Base-by-base conservation (phyloP, 176 grass and related monocot genomes). In the Olyra latifolia region DNA sequence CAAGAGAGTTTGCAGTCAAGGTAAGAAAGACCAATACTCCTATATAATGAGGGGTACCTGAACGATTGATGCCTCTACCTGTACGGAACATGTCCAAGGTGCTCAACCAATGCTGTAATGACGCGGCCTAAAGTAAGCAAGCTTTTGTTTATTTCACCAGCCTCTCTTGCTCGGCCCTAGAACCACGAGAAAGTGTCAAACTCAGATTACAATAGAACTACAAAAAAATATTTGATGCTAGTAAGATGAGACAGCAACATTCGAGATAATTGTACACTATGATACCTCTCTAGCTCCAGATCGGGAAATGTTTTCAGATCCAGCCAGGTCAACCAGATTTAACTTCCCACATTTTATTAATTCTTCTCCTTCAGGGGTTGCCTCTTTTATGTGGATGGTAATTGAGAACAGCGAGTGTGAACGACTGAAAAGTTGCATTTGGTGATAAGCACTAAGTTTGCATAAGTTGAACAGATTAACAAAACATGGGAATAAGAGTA, bases 301-400 rank as follows among this genome's bases (percentile, higher is more conserved):
- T 45, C 97, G 97, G 17, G 76, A 99, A 77, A 99, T 99, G 66
- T 95, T 99, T 79, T 99, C 97, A 2, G 97, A 99, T 38, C 97
- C 97, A 86, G 97, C 97, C 61, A 99, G 77, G 45, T 99, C 97
- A 44, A 99, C 97, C 7, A 99, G 72, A 85, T 99, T 99, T 41
- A 99, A 32, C 80, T 99, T 99, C 25, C 97, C 97, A 16, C 97
- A 99, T 74, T 99, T 99, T 71, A 99, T 99, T 44, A 99, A 61
- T 43, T 99, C 97, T 93, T 95, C 97, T 67, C 97, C 97, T 90
- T 99, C 97, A 52, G 97, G 97, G 22, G 97, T 99, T 57, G 97
- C 88, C 91, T 99, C 97, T 86, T 99, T 99, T 19, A 99, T 99
- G 67, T 99, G 97, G 65, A 99, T 99, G 28, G 97, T 99, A 55